Evolutionary conservation across 1,284 basidiomycete species (phyloP), one percentile per base, ranked within the genome.

Genomic region (Fereydounia khargensis): DNA sequence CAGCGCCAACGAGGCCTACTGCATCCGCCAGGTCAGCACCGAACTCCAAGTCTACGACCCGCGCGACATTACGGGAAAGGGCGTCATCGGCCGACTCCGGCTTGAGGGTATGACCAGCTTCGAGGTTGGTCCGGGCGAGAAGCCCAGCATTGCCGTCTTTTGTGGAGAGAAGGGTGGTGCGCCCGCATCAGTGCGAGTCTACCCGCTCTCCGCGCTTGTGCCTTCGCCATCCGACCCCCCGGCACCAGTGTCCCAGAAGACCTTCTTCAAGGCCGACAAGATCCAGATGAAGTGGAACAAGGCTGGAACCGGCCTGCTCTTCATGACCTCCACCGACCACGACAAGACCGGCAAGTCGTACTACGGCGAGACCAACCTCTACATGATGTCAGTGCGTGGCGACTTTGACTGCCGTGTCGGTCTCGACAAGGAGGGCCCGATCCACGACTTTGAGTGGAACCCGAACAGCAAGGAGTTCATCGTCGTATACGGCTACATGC

Each of bases 281-380:
- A 83, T 89, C 10, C 84, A 85, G 69, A 87, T 98, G 78, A 97
- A 96, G 79, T 97, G 94, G 94, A 97, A 97, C 78, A 84, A 84
- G 14, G 83, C 91, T 20, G 94, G 94, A 19, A 80, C 80, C 4
- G 79, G 78, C 54, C 77, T 74, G 13, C 81, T 98, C 45, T 83
- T 97, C 58, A 79, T 96, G 35, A 94, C 94, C 0, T 89, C 92
- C 66, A 94, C 91, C 6, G 95, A 98, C 66, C 91, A 97, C 47
- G 94, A 98, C 77, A 89, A 89, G 76, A 88, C 89, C 24, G 94
- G 94, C 78, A 96, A 90, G 82, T 92, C 87, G 68, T 98, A 98
- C 78, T 98, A 97, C 65, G 95, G 94, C 50, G 92, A 97, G 80
- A 95, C 91, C 8, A 89, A 91, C 59, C 80, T 98, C 65, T 97